Evolutionary conservation across 805 yeast genomes (phyloP), one percentile per base, ranked within the genome.

Genomic region (Nadsonia fulvescens): DNA sequence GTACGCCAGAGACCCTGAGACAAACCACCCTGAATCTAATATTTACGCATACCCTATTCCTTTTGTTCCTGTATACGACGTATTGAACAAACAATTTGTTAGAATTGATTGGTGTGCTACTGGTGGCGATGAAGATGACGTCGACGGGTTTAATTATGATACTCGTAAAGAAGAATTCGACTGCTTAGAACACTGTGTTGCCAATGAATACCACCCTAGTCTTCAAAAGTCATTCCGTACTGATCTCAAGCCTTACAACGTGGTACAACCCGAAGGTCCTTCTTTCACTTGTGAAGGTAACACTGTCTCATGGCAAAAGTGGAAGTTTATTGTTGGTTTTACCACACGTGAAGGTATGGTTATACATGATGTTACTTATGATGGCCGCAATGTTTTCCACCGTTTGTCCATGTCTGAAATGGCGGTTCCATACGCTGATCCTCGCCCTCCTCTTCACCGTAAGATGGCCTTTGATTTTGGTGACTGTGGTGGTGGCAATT

Each of bases 381-480:
- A 74, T 49, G 86, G 83, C 27, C 67, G 89, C 52, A 71, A 75
- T 25, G 53, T 69, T 22, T 64, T 75, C 44, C 75, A 76, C 61
- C 62, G 89, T 54, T 49, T 74, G 24, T 62, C 82, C 3, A 53
- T 75, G 38, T 66, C 76, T 29, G 91, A 76, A 53, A 76, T 77
- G 91, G 75, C 86, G 20, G 91, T 77, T 36, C 89, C 89, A 17
- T 76, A 77, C 44, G 83, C 79, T 47, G 86, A 76, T 47, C 81
- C 83, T 43, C 63, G 86, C 51, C 70, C 70, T 23, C 89, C 89
- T 36, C 71, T 61, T 56, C 82, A 74, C 53, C 66, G 86, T 62
- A 76, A 77, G 56, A 83, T 74, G 56, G 89, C 89, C 17, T 76
- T 76, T 39, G 89, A 76, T 51, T 60, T 76, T 44, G 89, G 89